Conservation (phyloP, 2,329 filamentous ascomycete genomes). For the Fonsecaea multimorphosa region DNA sequence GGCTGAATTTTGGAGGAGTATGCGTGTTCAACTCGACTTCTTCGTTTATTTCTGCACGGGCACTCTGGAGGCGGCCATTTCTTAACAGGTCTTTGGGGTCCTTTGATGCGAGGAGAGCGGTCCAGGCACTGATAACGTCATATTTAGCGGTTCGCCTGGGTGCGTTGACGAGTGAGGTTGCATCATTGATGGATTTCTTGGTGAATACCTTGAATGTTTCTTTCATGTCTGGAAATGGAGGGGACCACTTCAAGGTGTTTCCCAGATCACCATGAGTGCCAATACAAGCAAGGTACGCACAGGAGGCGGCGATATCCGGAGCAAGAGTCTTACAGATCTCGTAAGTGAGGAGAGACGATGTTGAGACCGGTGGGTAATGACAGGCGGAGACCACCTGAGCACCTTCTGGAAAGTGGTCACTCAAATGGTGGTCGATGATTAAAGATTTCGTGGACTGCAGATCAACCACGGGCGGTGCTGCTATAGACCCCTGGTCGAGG, state of each 20-base stretch:
- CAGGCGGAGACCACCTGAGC: slow-evolving; percentile 67
- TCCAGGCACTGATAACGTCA: slow-evolving; percentile 67
- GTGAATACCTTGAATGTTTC: slow-evolving; percentile 65
- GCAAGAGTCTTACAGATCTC: slow-evolving; percentile 66
- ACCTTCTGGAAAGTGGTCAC: slow-evolving; percentile 64
- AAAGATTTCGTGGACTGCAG: slow-evolving; percentile 56
- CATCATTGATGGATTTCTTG: slow-evolving; percentile 67
- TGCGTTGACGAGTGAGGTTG: slow-evolving; percentile 69
- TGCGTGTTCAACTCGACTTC: slow-evolving; percentile 68
- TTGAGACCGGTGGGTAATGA: slow-evolving; percentile 68
- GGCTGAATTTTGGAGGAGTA: slow-evolving; percentile 67
- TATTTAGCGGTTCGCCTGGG: slow-evolving; percentile 67
- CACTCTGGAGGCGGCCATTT: slow-evolving; percentile 58
- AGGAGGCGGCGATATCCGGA: slow-evolving; percentile 55
- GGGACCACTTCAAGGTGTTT: slow-evolving; percentile 68
- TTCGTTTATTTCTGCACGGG: slow-evolving; percentile 63
- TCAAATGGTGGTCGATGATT: slow-evolving; percentile 70
- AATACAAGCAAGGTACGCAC: slow-evolving; percentile 67
- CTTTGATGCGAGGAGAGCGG: slow-evolving; percentile 59
- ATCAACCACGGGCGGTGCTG: slow-evolving; percentile 61
- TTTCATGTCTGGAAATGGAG: slow-evolving; percentile 70
- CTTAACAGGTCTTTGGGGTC: slow-evolving; percentile 60
- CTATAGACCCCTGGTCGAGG: slow-evolving; percentile 68
- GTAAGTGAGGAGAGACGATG: slow-evolving; percentile 68
- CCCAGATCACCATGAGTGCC: slow-evolving; percentile 72